Evolutionary conservation across 345 rosid genomes (phyloP), one percentile per base, ranked within the genome.

Genomic region (Cochlearia excelsa): DNA sequence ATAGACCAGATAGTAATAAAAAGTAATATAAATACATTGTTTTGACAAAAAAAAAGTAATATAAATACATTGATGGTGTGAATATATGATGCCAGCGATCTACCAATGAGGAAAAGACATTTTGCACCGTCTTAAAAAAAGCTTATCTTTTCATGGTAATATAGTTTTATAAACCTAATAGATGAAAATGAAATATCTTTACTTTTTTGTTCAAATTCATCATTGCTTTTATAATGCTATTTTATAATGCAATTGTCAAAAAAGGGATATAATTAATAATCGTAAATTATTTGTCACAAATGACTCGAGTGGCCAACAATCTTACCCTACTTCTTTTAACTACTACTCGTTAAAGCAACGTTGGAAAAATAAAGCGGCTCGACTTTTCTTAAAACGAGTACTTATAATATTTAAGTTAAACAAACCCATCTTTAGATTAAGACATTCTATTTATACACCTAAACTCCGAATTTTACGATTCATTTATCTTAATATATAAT

Each of bases 241-340:
- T 16, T 30, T 30, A 37, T 51, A 44, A 57, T 57, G 54, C 45
- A 38, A 63, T n/a, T 8, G 61, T 61, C 45, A 27, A 46, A 62
- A 65, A 64, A 16, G 23, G 61, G 46, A 52, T 52, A 71, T 51
- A 58, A 51, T 16, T 51, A 57, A 51, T 55, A 51, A 51, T 30
- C 9, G 34, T 52, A 57, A 64, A 58, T 57, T 71, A 30, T 5
- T 33, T 71, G 59, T 71, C 75, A 52, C 33, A 63, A 4, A 45
- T 11, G 68, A 70, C 30, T 51, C 45, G 26, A 65, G 70, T 71
- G 75, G 75, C 70, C 61, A 71, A 71, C 75, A 65, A 58, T 65
- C 55, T 39, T 71, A 52, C 75, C 75, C 75, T 65, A 71, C 70
- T 52, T 50, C 75, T 53, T 64, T 71, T 64, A 64, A 71, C 70